Percentiles rank a stretch among this genome's conserved stretches.
Evolutionary conservation across 2,329 filamentous ascomycete genomes (phyloP).

Genomic region (Colletotrichum sp.): DNA sequence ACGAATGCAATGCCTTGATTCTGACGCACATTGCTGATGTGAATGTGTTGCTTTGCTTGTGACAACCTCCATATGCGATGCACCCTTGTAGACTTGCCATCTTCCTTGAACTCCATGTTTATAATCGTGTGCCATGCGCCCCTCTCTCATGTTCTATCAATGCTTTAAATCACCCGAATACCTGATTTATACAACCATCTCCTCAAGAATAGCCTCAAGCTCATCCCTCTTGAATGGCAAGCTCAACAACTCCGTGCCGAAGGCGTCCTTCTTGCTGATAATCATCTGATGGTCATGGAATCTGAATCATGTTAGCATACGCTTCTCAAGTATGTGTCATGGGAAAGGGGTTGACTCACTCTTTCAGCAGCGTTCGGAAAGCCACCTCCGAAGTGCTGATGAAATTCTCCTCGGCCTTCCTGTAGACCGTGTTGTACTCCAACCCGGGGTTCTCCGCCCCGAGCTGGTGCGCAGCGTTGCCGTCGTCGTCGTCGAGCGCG

Average conservation of each 20-base stretch:
- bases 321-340: not conserved
- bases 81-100: not conserved
- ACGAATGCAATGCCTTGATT: conserved; percentile 6
- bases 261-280: conserved; percentile 81
- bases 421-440: conserved; percentile 90
- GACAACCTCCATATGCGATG: not conserved
- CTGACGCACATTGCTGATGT: not conserved
- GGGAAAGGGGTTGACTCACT: conserved; percentile 57
- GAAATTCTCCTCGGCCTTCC: conserved; percentile 95
- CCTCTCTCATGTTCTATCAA: not conserved
- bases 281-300: conserved; percentile 99
- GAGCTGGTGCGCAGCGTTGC: conserved; percentile 21
- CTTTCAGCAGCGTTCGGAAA: conserved; percentile 91
- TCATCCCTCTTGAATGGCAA: conserved; percentile 89
- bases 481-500: conserved; percentile 66
- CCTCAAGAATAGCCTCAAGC: conserved; percentile 86
- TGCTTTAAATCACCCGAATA: not conserved
- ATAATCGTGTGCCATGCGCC: not conserved
- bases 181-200: conserved; percentile 55
- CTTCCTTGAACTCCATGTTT: not conserved
- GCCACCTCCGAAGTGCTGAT: conserved; percentile 97
- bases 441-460: conserved; percentile 69
- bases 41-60: not conserved
- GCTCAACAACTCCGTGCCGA: conserved; percentile 85
- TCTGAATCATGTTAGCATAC: conserved; percentile 39